Base-by-base conservation (phyloP, 768 basidiomycete species). In the Tricholoma sp. region DNA sequence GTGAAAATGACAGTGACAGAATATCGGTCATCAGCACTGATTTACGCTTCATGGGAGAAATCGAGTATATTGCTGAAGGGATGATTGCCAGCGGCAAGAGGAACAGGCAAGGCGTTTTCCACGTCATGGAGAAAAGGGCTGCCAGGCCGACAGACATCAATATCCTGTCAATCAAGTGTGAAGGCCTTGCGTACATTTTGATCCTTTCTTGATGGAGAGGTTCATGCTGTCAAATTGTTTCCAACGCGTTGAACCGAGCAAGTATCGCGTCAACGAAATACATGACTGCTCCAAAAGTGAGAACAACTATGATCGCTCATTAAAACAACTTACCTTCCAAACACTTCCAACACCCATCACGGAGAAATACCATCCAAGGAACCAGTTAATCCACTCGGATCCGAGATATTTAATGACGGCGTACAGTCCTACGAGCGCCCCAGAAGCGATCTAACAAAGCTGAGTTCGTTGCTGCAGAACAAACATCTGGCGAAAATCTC, bases 11-110 rank as follows among this genome's bases (percentile, higher is more conserved):
- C 52, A 97, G 84, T 60, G 71, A 79, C 1, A 85, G 70, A 3
- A 95, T 66, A 71, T 97, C 88, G 24, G 86, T 89, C n/a, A 93
- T 72, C 27, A 93, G 63, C 50, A 83, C 86, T 29, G 90, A 84
- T 64, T 83, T 84, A 51, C 76, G 77, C 19, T 67, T 63, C 57
- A 70, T 66, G 34, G 70, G 39, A 58, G 74, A 71, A 50, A 82
- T 72, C 56, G 78, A 75, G 66, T 89, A 94, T 11, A 91, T 67
- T 50, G 80, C 74, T 2, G 88, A 87, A 19, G 93, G 84, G 10
- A 84, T 64, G 27, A 83, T 64, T 0, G 86, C 82, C 39, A 91
- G 68, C 22, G 81, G 89, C 39, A 85, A 67, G 43, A 87, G 63
- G 41, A 78, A 56, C 37, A 85, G 55, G 11, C 84, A 82, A 3